Evolutionary conservation across 495 filamentous ascomycete genomes (phyloP), one percentile per base, ranked within the genome.

Genomic region (Aspergillus hancockii): DNA sequence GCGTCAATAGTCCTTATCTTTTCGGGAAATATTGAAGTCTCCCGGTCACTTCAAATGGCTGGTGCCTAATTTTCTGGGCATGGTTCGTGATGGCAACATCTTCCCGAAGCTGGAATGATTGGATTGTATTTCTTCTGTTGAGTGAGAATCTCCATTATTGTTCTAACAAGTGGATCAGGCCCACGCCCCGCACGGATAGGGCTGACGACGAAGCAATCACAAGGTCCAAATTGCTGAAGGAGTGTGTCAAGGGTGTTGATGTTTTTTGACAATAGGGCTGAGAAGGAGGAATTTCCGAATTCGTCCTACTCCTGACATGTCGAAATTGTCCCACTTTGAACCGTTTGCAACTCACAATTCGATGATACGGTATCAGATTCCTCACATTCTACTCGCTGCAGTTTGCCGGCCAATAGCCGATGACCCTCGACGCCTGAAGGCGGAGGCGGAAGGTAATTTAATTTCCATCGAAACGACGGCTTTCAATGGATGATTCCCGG

Each of bases 141-240:
- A 41, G n/a, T 5, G 25, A 52, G 10, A 18, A 19, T 52, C 49
- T 18, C 28, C 49, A 34, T 52, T 25, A 18, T 19, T 8, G 31
- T 18, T 53, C 19, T 53, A 22, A 31, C 51, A 8, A 49, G 57
- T 52, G 49, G 57, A 59, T 51, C 47, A 19, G 56, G 19, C 28
- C 28, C 50, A 59, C 50, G 57, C 57, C 57, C 57, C 55, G 47
- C 57, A 54, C 57, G 49, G 57, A 59, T 59, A 59, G 57, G 57
- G 57, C 57, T 59, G 57, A 59, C 18, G 43, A 47, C 21, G 43
- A 47, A 47, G 43, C 19, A 23, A 47, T 18, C 38, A 41, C 3
- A 10, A 36, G 1, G 34, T 36, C 34, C 34, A 10, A 38, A 8
- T 9, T 36, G 34, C 31, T 19, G 41, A 43, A 43, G 6, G 41